Base-by-base conservation (phyloP, 129 eudicot genomes). In the Centrapalus pauciflorus region DNA sequence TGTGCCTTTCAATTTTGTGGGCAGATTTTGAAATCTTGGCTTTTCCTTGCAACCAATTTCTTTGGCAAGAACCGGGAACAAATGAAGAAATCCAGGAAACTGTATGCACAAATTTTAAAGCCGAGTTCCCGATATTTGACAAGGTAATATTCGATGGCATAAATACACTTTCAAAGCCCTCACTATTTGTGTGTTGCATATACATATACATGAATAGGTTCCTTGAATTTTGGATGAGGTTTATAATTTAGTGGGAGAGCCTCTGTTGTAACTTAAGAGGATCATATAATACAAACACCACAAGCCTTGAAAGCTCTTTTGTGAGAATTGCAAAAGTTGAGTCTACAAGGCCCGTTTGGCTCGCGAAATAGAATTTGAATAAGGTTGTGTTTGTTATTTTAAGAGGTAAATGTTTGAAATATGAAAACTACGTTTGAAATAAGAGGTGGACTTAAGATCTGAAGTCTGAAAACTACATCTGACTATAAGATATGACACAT, bases 11-110 rank as follows among this genome's bases (percentile, higher is more conserved):
- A 33, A n/a, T 24, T 32, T 68, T 41, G 26, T 34, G 37, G 49
- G 63, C 80, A 90, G 97, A 85, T 73, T 76, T 90, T 27, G 97
- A 90, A 78, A 90, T 90, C 43, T 80, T 90, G 69, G 97, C 95
- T 76, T 87, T 87, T 78, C 97, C 95, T 29, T 84, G 97, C 83
- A 90, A 90, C 71, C 97, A 90, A 60, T 90, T 90, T 73, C 88
- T 76, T 57, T 77, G 83, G 80, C 97, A 90, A 84, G 97, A 90
- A 68, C 95, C 97, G 16, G 97, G 97, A 78, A 90, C 85, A 55
- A 90, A 80, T 76, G 97, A 90, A 56, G 95, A 86, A 71, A 90
- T 90, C 71, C 77, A 81, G 67, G 85, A 87, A 63, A 61, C 87
- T 2, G 97, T 80, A 4, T 90, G 95, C 87, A 83, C 89, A 5